A percentile compares a stretch with the other conserved stretches of the same genome.
These are phyloP conservation scores for Phialophora verrucosa DNA, from an alignment of 2,329 filamentous ascomycete species.

Conservation along the genomic window DNA sequence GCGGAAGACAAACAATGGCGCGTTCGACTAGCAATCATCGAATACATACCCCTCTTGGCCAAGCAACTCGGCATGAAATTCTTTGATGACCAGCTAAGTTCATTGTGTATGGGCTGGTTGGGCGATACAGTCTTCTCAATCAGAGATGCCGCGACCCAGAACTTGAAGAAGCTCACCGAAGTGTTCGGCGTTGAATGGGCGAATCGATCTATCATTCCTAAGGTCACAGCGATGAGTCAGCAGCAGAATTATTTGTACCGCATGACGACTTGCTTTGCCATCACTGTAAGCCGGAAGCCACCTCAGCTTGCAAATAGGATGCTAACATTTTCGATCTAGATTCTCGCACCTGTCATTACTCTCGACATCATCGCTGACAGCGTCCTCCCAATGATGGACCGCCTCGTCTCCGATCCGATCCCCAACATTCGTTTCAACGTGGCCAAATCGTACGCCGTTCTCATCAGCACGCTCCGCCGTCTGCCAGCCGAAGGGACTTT, in stretches of 20 bases:
- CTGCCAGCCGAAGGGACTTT: slow-evolving; percentile 88
- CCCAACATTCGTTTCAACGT: slow-evolving; percentile 99
- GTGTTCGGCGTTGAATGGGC: slow-evolving; percentile 99
- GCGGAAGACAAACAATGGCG: slow-evolving; percentile 97
- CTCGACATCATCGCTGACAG: slow-evolving; percentile 91
- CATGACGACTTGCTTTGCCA: slow-evolving; percentile 99
- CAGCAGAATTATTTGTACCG: slow-evolving; percentile 99
- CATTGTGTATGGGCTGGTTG: slow-evolving; percentile 97
- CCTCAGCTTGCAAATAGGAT: slow-evolving; percentile 32
- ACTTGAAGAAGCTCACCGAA: slow-evolving; percentile 97
- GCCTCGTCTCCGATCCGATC: slow-evolving; percentile 91
- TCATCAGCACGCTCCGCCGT: slow-evolving; percentile 90
- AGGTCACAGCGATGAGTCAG: slow-evolving; percentile 97
- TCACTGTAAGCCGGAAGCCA: slow-evolving; percentile 72
- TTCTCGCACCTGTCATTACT: slow-evolving; percentile 88
- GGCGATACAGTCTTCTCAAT: slow-evolving; percentile 99
- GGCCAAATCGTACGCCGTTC: slow-evolving; percentile 90
- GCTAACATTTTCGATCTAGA: slow-evolving; percentile 62
- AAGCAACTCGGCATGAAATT: slow-evolving; percentile 96
- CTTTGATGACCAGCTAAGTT: slow-evolving; percentile 96
- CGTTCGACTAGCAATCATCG: slow-evolving; percentile 95
- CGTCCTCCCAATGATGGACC: slow-evolving; percentile 94
- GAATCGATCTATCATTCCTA: slow-evolving; percentile 94
- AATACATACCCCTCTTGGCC: slow-evolving; percentile 96
- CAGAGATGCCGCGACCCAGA: slow-evolving; percentile 93